These are phyloP conservation scores for Nyctanthes arbortristis DNA, from an alignment of 257 asterid genomes.

Conservation along the genomic window DNA sequence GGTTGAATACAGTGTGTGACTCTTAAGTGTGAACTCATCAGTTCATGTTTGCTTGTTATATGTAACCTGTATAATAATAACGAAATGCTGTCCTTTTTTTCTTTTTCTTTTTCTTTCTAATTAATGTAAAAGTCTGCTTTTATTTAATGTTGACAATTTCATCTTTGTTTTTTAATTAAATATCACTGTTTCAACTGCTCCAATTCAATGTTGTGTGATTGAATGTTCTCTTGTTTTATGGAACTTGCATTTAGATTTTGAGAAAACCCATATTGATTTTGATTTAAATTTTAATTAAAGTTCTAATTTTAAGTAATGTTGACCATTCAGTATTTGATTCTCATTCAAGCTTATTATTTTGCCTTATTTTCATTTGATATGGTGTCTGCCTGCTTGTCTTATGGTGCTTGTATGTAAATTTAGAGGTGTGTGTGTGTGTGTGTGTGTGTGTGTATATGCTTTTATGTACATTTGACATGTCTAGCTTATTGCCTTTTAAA, in stretches of 20 bases:
- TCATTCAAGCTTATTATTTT: background rate
- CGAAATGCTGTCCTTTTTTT: background rate
- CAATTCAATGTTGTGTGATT: background rate
- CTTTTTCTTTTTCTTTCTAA: background rate
- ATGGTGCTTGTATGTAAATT: background rate
- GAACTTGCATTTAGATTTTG: background rate
- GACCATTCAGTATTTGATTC: background rate
- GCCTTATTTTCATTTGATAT: background rate
- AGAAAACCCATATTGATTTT: background rate
- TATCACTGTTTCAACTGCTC: background rate
- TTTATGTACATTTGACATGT: slow-evolving; percentile 11
- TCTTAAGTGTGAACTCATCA: background rate
- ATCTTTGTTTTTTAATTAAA: background rate
- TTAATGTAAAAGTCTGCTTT: no score
- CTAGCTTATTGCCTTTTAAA: background rate
- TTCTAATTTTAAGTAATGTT: background rate
- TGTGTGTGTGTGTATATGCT: background rate
- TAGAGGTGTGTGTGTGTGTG: background rate
- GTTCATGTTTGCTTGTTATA: background rate
- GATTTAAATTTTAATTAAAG: background rate
- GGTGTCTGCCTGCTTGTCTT: background rate
- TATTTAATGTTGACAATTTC: background rate
- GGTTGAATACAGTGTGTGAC: no score
- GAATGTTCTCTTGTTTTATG: background rate
- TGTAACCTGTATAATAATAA: slow-evolving; percentile 14